phyloP scores from a whole-genome alignment of 768 basidiomycete species.

The Pulveroboletus sp. region DNA sequence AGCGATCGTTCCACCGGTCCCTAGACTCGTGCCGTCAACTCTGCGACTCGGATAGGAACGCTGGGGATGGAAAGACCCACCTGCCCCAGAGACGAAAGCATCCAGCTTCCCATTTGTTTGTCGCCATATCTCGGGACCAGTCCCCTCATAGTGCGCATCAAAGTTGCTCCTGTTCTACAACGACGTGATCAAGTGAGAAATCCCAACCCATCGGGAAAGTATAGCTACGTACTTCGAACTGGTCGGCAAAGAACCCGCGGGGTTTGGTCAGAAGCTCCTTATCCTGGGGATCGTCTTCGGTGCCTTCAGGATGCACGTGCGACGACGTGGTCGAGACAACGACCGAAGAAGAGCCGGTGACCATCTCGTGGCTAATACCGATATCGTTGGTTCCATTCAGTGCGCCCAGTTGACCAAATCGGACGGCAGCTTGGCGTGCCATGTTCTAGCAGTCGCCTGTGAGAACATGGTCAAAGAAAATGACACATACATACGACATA shows the following conservation, averaged over 20 bases:
- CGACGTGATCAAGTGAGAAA: too few species aligned
- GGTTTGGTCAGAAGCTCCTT: conserved; percentile 50
- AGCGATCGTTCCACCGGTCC: conserved; percentile 95
- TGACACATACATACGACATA: conserved; percentile 54
- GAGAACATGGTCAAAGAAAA: neutral
- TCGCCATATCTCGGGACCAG: conserved; percentile 93
- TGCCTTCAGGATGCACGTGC: conserved; percentile 35
- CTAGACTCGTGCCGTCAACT: conserved; percentile 34
- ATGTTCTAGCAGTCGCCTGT: conserved; percentile 60
- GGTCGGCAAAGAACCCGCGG: conserved; percentile 91
- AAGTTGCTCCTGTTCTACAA: conserved; percentile 63
- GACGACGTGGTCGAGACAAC: conserved; percentile 53
- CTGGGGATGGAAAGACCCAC: conserved; percentile 34
- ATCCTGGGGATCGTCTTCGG: conserved; percentile 33
- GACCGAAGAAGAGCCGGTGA: conserved; percentile 47
- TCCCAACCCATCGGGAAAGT: too few species aligned
- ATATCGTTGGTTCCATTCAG: conserved; percentile 7
- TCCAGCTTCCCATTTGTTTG: conserved; percentile 82
- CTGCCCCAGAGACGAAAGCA: conserved; percentile 90
- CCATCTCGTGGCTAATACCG: conserved; percentile 32
- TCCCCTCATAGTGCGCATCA: conserved; percentile 83
- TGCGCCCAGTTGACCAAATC: conserved; percentile 59
- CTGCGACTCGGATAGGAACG: neutral
- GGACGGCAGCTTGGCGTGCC: conserved; percentile 72
- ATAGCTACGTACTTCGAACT: conserved; percentile 66